Conservation (phyloP, 441 rosid genomes). For the Pelargonium fulgidum region DNA sequence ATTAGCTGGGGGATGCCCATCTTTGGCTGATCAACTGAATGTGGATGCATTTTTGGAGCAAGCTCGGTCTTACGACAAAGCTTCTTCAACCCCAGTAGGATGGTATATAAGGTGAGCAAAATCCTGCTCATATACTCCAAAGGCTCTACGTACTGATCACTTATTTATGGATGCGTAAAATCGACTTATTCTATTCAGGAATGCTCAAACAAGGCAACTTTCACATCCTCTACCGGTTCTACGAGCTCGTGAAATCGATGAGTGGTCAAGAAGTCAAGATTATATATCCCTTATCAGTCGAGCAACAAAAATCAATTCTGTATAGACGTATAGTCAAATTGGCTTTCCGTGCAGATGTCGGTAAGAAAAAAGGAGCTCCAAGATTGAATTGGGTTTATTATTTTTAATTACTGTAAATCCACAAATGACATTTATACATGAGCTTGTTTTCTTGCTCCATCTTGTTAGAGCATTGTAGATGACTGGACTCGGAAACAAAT, state of each 20-base stretch:
- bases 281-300: slow-evolving; percentile 58
- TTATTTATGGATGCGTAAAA: slow-evolving; percentile 23
- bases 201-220: slow-evolving; percentile 90
- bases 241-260: slow-evolving; percentile 92
- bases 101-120: slow-evolving; percentile 82
- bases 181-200: slow-evolving; percentile 39
- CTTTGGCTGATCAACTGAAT: slow-evolving; percentile 83
- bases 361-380: not conserved
- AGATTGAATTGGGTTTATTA: not conserved
- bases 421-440: not conserved
- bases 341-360: slow-evolving; percentile 23
- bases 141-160: not conserved
- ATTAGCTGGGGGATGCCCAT: slow-evolving; percentile 89
- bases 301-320: slow-evolving; percentile 35
- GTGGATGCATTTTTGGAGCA: slow-evolving; percentile 94
- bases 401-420: not conserved
- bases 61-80: slow-evolving; percentile 90
- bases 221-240: slow-evolving; percentile 96
- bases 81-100: slow-evolving; percentile 83
- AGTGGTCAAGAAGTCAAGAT: slow-evolving; percentile 85
- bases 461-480: not conserved
- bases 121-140: slow-evolving; percentile 6
- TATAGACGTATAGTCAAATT: slow-evolving; percentile 31
- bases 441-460: not conserved
- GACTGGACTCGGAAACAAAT: not conserved